Percentiles rank a stretch among this genome's conserved stretches.
phyloP scores from a whole-genome alignment of 257 asterid genomes.

The Solanum bulbocastanum region DNA sequence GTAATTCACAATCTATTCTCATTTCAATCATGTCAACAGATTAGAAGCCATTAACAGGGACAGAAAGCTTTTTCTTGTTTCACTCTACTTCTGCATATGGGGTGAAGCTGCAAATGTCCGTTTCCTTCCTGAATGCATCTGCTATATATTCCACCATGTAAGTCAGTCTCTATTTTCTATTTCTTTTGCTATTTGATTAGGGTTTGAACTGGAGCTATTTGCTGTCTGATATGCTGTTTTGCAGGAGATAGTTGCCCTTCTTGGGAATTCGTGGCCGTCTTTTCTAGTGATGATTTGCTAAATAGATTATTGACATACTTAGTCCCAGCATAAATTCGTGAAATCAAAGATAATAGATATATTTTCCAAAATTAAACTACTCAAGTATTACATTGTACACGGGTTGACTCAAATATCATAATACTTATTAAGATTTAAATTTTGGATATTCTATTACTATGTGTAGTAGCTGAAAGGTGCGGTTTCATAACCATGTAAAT shows the following conservation, averaged over 20 bases:
- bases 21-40: constrained; percentile 25
- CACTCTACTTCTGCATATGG: constrained; percentile 90
- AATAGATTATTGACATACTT: not conserved
- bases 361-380: not conserved
- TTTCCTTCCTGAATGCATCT: constrained; percentile 94
- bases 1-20: constrained; percentile 10
- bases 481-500: not conserved
- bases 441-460: not conserved
- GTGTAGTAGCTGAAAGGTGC: not conserved
- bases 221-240: not conserved
- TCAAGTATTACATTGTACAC: not conserved
- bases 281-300: not conserved
- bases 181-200: not conserved
- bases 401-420: not conserved
- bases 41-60: constrained; percentile 92
- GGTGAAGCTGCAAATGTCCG: constrained; percentile 99
- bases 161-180: constrained; percentile 16
- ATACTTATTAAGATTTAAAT: not conserved
- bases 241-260: not conserved
- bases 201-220: not conserved
- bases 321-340: not conserved
- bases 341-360: not conserved
- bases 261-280: not conserved
- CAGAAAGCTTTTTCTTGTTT: constrained; percentile 71
- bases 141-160: constrained; percentile 94